phyloP scores from a whole-genome alignment of 345 rosid species.

The Dipteronia dyeriana region DNA sequence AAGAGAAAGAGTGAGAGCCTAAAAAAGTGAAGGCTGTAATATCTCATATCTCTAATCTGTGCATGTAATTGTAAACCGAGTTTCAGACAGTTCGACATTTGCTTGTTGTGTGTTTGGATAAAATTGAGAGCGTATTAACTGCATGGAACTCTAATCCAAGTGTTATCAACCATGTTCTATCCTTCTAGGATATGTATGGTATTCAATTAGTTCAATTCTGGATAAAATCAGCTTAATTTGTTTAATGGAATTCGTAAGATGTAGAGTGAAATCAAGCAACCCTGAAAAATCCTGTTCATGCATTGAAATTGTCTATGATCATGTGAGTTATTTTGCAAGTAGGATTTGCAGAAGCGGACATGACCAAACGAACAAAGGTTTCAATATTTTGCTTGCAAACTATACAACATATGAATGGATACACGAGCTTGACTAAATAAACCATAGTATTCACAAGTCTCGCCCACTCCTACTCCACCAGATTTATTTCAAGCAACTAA shows the following conservation, averaged over 20 bases:
- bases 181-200: no score
- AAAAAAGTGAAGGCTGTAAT: conserved; percentile 24
- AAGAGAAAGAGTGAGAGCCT: conserved; percentile 28
- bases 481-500: conserved; percentile 4
- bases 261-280: no score
- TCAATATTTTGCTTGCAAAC: not conserved
- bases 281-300: not conserved
- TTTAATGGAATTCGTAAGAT: no score
- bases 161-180: not conserved
- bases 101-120: conserved; percentile 9
- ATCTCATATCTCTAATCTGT: conserved; percentile 9
- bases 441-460: not conserved
- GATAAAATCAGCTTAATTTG: no score
- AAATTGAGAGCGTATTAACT: not conserved
- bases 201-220: not conserved
- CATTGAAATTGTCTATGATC: not conserved
- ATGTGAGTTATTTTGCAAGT: not conserved
- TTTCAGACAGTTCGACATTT: not conserved
- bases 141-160: no score
- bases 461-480: not conserved
- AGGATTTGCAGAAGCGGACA: not conserved
- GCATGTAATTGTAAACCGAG: conserved; percentile 7
- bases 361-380: not conserved
- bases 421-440: not conserved
- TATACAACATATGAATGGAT: not conserved